Base-by-base conservation (phyloP, 371 early-diverging fungal genomes). In the Syncephalastrum racemosum region DNA sequence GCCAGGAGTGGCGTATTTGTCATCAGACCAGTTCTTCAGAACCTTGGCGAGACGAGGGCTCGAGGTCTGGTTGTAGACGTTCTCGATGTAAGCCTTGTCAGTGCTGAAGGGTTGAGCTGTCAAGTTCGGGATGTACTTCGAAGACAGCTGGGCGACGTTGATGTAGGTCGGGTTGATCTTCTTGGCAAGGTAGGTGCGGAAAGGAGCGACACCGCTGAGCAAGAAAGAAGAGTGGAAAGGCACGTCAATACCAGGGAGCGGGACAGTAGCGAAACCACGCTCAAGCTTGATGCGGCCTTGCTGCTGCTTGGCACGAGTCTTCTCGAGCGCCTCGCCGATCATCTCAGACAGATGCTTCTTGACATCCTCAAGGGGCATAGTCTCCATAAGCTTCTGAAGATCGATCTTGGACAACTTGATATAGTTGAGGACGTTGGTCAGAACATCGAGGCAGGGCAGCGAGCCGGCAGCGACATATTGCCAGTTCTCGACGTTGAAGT, bases 171-270 rank as follows among this genome's bases (percentile, higher is more conserved):
- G 84, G 60, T 87, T 86, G 65, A 94, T 77, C 79, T 92, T 93
- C 77, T 83, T 84, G 64, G 85, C 82, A 22, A 97, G 75, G 66
- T 93, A 86, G 56, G 86, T 85, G 62, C 97, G 92, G 94, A 97
- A 96, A 49, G 95, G 91, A 44, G 84, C 80, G 53, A 96, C 94
- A 71, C 96, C 96, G 56, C 85, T 87, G 39, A 88, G 73, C 69
- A 97, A 82, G 89, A 93, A 93, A 54, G 86, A 83, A 4, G 97
- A 96, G 79, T 97, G 98, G 91, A 96, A 97, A 47, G 98, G 98
- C 51, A 97, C 93, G 68, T 97, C 98, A 56, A 97, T 92, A 59
- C 97, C 97, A 18, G 84, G 81, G 20, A 97, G 70, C 44, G 97
- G 97, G 24, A 95, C 93, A 31, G 98, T 95, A 22, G 97, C 94